Conservation (phyloP, 2,329 filamentous ascomycete species). For the Dendryphion nanum region DNA sequence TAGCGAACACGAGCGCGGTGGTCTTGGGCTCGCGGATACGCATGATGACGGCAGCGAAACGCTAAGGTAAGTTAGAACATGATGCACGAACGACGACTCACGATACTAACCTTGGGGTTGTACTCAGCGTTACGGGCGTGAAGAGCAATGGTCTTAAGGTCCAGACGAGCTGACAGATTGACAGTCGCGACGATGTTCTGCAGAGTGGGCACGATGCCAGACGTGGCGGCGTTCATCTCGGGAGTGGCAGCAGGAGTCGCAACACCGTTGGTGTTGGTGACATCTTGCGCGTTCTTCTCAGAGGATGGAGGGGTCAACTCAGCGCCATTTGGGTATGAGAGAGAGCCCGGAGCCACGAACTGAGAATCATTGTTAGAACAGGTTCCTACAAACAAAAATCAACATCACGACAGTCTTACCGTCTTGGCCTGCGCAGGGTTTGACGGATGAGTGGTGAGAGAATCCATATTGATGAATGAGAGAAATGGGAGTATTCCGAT, state of each 20-base stretch:
- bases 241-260: slow-evolving; percentile 90
- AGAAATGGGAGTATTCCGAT: no score
- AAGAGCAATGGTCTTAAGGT: slow-evolving; percentile 97
- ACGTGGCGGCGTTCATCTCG: slow-evolving; percentile 71
- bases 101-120: not conserved
- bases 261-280: slow-evolving; percentile 63
- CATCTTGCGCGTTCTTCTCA: slow-evolving; percentile 62
- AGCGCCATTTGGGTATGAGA: slow-evolving; percentile 85
- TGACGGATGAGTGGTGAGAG: slow-evolving; percentile 85
- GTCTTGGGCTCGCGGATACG: slow-evolving; percentile 99
- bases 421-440: slow-evolving; percentile 92
- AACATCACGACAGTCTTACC: slow-evolving; percentile 7
- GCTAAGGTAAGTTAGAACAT: slow-evolving; percentile 73
- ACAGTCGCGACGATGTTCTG: slow-evolving; percentile 98
- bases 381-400: not conserved
- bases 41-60: slow-evolving; percentile 99
- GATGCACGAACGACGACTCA: not conserved
- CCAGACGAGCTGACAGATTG: slow-evolving; percentile 97
- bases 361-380: not conserved
- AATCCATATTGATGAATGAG: slow-evolving; percentile 70
- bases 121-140: slow-evolving; percentile 96
- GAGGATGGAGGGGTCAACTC: slow-evolving; percentile 79
- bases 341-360: slow-evolving; percentile 82
- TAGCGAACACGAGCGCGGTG: slow-evolving; percentile 95
- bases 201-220: slow-evolving; percentile 55